Evolutionary conservation across 139 green algal species (phyloP).

Genomic region (Coccomyxa sp.): DNA sequence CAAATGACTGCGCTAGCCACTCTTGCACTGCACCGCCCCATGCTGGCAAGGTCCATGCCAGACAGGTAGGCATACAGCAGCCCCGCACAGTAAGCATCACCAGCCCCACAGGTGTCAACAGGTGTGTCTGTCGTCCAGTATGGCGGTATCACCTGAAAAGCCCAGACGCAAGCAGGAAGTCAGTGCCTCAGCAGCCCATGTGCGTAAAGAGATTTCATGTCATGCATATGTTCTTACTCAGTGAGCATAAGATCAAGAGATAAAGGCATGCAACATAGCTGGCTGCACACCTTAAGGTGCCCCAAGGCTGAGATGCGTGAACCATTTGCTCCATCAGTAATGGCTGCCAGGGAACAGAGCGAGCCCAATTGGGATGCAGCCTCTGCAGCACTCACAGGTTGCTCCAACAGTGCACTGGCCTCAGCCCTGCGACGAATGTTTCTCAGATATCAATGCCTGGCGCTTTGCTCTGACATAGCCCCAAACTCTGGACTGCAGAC

Average conservation of each 20-base stretch:
- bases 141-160: slow-evolving; percentile 44
- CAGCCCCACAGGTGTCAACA: slow-evolving; percentile 87
- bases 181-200: not conserved
- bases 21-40: slow-evolving; percentile 55
- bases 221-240: not conserved
- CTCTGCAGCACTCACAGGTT: slow-evolving; percentile 21
- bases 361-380: slow-evolving; percentile 48
- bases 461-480: too few species aligned
- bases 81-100: slow-evolving; percentile 78
- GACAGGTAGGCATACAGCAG: slow-evolving; percentile 57
- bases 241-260: not conserved
- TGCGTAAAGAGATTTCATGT: not conserved
- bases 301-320: slow-evolving; percentile 53
- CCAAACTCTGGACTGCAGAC: too few species aligned
- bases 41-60: slow-evolving; percentile 43
- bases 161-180: not conserved
- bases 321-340: slow-evolving; percentile 80
- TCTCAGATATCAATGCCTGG: too few species aligned
- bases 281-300: slow-evolving; percentile 27
- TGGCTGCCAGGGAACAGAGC: slow-evolving; percentile 59
- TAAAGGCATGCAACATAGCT: not conserved
- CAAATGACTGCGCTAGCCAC: slow-evolving; percentile 58
- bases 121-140: slow-evolving; percentile 58
- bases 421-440: slow-evolving; percentile 2
- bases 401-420: slow-evolving; percentile 5